Evolutionary conservation across 129 eudicot species (phyloP).

Genomic region (Chrysanthemum makinoi): DNA sequence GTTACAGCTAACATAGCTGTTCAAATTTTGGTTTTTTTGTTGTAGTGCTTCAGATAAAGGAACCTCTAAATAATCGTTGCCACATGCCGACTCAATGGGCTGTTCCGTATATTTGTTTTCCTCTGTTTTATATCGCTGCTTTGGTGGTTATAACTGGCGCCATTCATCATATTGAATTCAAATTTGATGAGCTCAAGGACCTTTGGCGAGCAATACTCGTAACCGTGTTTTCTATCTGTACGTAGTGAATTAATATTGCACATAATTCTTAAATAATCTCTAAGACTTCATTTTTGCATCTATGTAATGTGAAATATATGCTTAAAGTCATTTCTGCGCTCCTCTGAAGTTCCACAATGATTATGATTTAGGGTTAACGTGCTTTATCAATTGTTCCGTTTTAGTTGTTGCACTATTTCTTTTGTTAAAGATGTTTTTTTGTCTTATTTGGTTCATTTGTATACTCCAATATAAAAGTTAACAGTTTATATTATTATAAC

Average conservation of each 20-base stretch:
- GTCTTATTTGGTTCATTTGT: no score
- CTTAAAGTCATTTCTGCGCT: conserved; percentile 10
- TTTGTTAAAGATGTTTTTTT: no score
- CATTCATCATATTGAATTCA: conserved; percentile 81
- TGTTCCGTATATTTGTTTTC: conserved; percentile 56
- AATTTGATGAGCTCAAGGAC: conserved; percentile 88
- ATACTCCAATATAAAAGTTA: no score
- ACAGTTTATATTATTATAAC: no score
- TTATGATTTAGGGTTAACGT: not conserved
- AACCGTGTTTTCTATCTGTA: conserved; percentile 60
- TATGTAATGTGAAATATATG: conserved; percentile 7
- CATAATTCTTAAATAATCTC: not conserved
- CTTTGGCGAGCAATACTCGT: conserved; percentile 89
- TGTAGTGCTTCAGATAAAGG: conserved; percentile 62
- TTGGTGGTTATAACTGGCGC: conserved; percentile 67
- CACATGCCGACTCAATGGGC: conserved; percentile 71
- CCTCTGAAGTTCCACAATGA: not conserved
- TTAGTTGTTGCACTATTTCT: no score
- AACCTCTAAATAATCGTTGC: conserved; percentile 69
- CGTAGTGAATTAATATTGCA: conserved; percentile 2
- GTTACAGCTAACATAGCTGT: conserved; percentile 6
- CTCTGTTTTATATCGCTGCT: conserved; percentile 57
- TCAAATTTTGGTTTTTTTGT: conserved; percentile 18
- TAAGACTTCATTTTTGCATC: not conserved
- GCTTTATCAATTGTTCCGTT: no score